Base-by-base conservation (phyloP, 257 asterid species). In the Primulina huaijiensis region DNA sequence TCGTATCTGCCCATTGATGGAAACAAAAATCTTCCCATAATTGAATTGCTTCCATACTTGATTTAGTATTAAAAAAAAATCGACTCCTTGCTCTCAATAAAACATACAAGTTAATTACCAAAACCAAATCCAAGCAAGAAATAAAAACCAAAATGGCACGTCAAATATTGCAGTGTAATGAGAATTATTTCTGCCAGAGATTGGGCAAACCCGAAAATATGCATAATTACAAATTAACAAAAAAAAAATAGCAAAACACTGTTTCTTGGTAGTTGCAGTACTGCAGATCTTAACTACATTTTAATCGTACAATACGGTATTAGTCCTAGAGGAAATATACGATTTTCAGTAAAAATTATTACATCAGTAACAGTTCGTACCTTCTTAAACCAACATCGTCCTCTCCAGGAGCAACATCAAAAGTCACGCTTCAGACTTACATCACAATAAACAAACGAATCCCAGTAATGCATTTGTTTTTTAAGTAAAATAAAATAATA, bases 1-100 rank as follows among this genome's bases (percentile, higher is more conserved):
- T 68, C 34, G 55, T 23, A 73, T 76, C 68, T 38, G 27, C 37
- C 35, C 46, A 60, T 21, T 5, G 2, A 73, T 65, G 72, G 79
- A 76, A 70, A 73, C 30, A 33, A 61, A 72, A 69, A 70, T 73
- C 81, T 62, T 73, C 46, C 74, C 79, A 71, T 82, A 21, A 59
- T 69, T 75, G 75, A 56, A 53, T 65, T 70, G 68, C 73, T 69
- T 50, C 62, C 60, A 46, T 50, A 21, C 11, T 64, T 55, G 20
- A 23, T 40, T 23, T 61, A 4, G 21, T 71, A 69, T 74, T 70
- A 23, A 23, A 23, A n/a, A 64, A 62, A 10, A 12, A 14, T 9
- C 3, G 4, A 33, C 25, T 53, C 52, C 63, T 67, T 69, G 50
- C 71, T 40, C 66, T 40, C 65, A 40, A 19, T 12, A 17, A 4